Conservation (phyloP, 164 flowering plant species). For the Magnolia kwangsiensis region DNA sequence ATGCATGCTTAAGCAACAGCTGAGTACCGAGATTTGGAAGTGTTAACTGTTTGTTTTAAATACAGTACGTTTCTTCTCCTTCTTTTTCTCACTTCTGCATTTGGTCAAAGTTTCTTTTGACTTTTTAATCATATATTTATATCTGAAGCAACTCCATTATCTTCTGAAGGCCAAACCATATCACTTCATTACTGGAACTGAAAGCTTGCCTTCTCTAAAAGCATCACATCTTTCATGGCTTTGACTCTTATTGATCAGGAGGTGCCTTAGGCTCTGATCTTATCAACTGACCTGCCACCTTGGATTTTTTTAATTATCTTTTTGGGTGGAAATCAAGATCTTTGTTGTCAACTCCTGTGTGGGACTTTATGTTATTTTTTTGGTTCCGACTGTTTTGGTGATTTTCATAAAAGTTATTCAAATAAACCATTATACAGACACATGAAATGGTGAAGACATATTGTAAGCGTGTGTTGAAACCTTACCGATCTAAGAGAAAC, state of each 20-base stretch:
- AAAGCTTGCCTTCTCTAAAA: not conserved
- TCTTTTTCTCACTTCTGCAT: not conserved
- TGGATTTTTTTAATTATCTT: not conserved
- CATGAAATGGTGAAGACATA: not conserved
- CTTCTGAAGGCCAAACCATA: not conserved
- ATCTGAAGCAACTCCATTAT: not conserved
- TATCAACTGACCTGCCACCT: not conserved
- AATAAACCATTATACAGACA: too few species aligned
- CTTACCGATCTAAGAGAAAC: conserved; percentile 72
- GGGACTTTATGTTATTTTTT: not conserved
- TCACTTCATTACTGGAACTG: not conserved
- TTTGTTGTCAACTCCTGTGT: not conserved
- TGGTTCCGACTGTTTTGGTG: too few species aligned
- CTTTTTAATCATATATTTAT: not conserved
- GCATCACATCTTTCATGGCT: not conserved
- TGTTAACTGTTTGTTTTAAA: not conserved
- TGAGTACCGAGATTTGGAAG: too few species aligned
- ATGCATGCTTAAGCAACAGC: too few species aligned
- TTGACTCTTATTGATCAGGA: not conserved
- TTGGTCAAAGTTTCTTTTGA: not conserved
- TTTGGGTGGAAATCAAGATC: not conserved
- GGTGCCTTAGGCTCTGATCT: not conserved
- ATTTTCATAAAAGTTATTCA: too few species aligned
- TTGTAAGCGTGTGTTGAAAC: not conserved
- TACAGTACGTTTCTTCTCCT: not conserved